Percentiles rank a stretch among this genome's conserved stretches.
These are phyloP conservation scores for Saccharomycopsis guyanensis DNA, from an alignment of 805 yeast species.

Conservation along the genomic window DNA sequence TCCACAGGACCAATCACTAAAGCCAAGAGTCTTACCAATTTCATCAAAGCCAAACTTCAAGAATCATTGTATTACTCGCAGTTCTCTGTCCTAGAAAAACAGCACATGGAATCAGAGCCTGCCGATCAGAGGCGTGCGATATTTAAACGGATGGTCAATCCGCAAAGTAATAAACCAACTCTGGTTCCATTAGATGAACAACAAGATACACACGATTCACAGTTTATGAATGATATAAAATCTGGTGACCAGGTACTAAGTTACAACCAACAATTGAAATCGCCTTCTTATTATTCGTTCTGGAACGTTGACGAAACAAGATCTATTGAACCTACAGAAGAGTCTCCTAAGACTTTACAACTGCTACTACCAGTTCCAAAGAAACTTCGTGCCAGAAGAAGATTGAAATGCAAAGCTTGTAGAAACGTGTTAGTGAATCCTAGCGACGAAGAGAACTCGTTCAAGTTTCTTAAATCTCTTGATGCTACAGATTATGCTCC, in stretches of 20 bases:
- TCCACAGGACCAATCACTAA: conserved; percentile 32
- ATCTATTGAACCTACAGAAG: conserved; percentile 14
- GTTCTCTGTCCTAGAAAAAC: conserved; percentile 20
- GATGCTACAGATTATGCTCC: conserved; percentile 25
- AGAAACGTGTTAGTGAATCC: conserved; percentile 21
- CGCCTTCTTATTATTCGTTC: conserved; percentile 10
- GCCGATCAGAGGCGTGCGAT: not conserved
- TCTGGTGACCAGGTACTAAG: conserved; percentile 1
- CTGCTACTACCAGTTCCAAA: conserved; percentile 22
- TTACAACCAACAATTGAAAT: conserved; percentile 4
- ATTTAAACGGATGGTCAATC: not conserved
- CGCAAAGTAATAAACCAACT: not conserved
- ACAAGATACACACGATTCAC: conserved; percentile 3
- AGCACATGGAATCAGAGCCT: conserved; percentile 15
- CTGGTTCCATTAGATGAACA: conserved; percentile 17
- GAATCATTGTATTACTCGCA: conserved; percentile 10
- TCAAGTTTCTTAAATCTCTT: conserved; percentile 20
- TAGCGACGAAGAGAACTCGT: conserved; percentile 20
- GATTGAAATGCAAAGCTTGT: conserved; percentile 24
- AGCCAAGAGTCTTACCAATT: conserved; percentile 34
- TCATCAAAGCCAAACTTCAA: conserved; percentile 23
- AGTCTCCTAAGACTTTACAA: not conserved
- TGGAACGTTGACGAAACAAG: conserved; percentile 24
- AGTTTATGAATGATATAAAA: not conserved
- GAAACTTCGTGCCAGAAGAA: conserved; percentile 19